These are phyloP conservation scores for Saraca asoca DNA, from an alignment of 331 rosid species.

Conservation along the genomic window DNA sequence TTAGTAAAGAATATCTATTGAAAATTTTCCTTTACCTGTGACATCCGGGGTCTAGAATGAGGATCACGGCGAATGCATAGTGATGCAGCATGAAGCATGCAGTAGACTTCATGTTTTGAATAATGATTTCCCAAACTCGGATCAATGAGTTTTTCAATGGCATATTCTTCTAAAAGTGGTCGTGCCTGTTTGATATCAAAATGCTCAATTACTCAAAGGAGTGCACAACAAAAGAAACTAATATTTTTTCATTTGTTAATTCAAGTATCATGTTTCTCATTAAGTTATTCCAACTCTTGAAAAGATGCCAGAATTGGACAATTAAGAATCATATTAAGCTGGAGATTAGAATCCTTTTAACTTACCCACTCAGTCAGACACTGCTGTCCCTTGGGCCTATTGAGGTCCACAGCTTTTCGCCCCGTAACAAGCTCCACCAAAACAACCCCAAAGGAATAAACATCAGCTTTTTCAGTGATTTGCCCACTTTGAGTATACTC, in stretches of 20 bases:
- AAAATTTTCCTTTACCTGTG: slow-evolving; percentile 62
- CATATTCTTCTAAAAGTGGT: slow-evolving; percentile 71
- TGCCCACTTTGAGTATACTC: slow-evolving; percentile 93
- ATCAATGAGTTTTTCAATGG: slow-evolving; percentile 72
- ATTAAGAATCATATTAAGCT: slow-evolving; percentile 14
- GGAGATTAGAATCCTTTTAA: slow-evolving; percentile 4
- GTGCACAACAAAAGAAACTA: slow-evolving; percentile 20
- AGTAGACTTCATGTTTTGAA: slow-evolving; percentile 67
- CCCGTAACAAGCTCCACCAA: slow-evolving; percentile 84
- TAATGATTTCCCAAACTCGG: slow-evolving; percentile 67
- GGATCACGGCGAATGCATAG: slow-evolving; percentile 89
- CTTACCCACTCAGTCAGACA: slow-evolving; percentile 92
- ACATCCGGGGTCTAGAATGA: slow-evolving; percentile 93
- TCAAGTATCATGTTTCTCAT: slow-evolving; percentile 20
- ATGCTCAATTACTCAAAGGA: slow-evolving; percentile 23
- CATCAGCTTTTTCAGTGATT: slow-evolving; percentile 91
- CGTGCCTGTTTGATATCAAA: slow-evolving; percentile 61
- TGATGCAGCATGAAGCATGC: slow-evolving; percentile 85
- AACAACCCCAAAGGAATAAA: slow-evolving; percentile 88
- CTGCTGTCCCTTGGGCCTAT: slow-evolving; percentile 85
- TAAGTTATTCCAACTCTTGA: slow-evolving; percentile 17
- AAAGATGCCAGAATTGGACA: slow-evolving; percentile 8
- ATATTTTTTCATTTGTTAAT: neutral
- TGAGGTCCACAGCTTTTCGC: slow-evolving; percentile 87
- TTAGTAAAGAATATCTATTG: neutral